Conservation (phyloP, 2,329 filamentous ascomycete genomes). For the Aspergillus latus region DNA sequence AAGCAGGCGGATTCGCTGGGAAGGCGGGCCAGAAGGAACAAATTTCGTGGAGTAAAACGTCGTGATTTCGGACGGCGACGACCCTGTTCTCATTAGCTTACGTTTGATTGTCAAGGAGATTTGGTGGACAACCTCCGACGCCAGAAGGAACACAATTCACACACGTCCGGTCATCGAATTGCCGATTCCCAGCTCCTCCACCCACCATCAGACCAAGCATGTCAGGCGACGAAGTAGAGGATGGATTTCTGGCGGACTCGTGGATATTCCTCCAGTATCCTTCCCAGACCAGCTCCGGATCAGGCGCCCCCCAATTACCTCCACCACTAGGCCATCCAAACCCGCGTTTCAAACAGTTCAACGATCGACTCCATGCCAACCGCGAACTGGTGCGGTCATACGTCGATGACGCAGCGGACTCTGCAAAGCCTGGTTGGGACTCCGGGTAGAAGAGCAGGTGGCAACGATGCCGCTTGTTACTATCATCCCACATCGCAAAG, state of each 20-base stretch:
- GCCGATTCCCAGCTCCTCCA: slow-evolving; percentile 7
- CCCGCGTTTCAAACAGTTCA: slow-evolving; percentile 58
- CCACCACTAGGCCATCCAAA: slow-evolving; percentile 48
- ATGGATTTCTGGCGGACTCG: background rate
- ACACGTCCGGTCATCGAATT: slow-evolving; percentile 21
- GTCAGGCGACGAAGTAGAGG: slow-evolving; percentile 1
- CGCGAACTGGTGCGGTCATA: slow-evolving; percentile 62
- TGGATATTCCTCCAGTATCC: slow-evolving; percentile 31
- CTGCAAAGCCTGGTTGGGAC: slow-evolving; percentile 64
- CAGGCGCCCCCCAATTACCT: slow-evolving; percentile 29
- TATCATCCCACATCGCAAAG: slow-evolving; percentile 20
- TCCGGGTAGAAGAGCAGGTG: slow-evolving; percentile 54
- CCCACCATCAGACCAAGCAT: slow-evolving; percentile 23
- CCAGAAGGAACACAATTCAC: slow-evolving; percentile 39
- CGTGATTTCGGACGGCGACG: slow-evolving; percentile 26
- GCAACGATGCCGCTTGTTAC: slow-evolving; percentile 32
- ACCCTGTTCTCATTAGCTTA: slow-evolving; percentile 19
- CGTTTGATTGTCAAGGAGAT: background rate
- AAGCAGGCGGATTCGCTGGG: slow-evolving; percentile 52
- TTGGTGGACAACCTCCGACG: slow-evolving; percentile 34
- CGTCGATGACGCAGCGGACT: slow-evolving; percentile 58
- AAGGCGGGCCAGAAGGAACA: slow-evolving; percentile 49
- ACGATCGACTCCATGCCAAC: slow-evolving; percentile 64
- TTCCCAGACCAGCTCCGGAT: slow-evolving; percentile 43
- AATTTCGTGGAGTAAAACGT: slow-evolving; percentile 57